Evolutionary conservation across 352 stramenopile genomes (phyloP), one percentile per base, ranked within the genome.

Genomic region (Albugo candida): DNA sequence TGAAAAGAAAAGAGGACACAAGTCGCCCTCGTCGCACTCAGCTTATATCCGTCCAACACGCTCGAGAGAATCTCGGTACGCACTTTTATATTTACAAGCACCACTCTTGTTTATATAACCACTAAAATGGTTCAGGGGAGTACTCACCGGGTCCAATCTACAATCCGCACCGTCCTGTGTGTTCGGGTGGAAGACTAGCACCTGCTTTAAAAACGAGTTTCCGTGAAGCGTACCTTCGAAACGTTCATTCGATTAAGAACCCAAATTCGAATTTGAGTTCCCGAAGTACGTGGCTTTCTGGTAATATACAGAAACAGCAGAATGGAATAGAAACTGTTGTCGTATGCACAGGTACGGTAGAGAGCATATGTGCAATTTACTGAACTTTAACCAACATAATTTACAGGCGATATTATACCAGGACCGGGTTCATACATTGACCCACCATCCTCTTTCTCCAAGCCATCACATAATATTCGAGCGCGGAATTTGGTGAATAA

Each of bases 131-230:
- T 17, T 8, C 13, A 59, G 53, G 69, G 49, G 76, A 86, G 62
- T 88, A 86, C 52, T 88, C 76, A 10, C 76, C 76, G 31, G 76
- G 76, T 1, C 76, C 76, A 18, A 88, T 88, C 55, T 88, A 88
- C 57, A 55, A 61, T 16, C 70, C 73, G 36, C 75, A 70, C 48
- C 81, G 83, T 13, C 76, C 76, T 1, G 63, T 82, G n/a, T 72
- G 58, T 12, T 59, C 73, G 11, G 76, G 76, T 13, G 76, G 73
- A 0, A 58, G 73, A 14, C 51, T 88, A 2, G 76, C 70, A 2
- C 73, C 76, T 5, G 78, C 73, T 0, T 63, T 73, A 1, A 60
- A 59, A 16, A 58, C 41, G 1, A 50, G 47, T 2, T 57, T 56
- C 4, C 66, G 64, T 12, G 58, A 68, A 13, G 49, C 52, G 4